Evolutionary conservation across 2,329 filamentous ascomycete genomes (phyloP).

Genomic region (Neofusicoccum kwambonambiense): DNA sequence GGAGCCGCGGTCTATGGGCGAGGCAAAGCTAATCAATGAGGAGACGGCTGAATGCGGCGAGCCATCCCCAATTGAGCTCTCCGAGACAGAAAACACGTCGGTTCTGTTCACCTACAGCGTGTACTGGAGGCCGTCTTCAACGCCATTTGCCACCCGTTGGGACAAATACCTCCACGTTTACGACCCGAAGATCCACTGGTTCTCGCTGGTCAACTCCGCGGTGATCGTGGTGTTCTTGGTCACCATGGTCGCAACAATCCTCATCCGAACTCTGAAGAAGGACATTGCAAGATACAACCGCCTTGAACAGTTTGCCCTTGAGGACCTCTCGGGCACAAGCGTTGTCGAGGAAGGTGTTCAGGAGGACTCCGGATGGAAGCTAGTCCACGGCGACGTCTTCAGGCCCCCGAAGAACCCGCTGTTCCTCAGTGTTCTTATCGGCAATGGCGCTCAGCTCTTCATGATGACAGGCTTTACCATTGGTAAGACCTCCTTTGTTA

Average conservation of each 20-base stretch:
- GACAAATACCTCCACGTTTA: slow-evolving; percentile 98
- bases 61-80: slow-evolving; percentile 59
- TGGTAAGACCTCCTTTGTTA: slow-evolving; percentile 36
- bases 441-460: slow-evolving; percentile 93
- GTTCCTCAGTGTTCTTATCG: slow-evolving; percentile 80
- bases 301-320: slow-evolving; percentile 84
- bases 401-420: slow-evolving; percentile 80
- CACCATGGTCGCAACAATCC: slow-evolving; percentile 87
- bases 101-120: slow-evolving; percentile 92
- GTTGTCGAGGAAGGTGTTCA: slow-evolving; percentile 85
- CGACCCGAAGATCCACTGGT: slow-evolving; percentile 98
- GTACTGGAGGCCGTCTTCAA: slow-evolving; percentile 79
- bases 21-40: slow-evolving; percentile 53
- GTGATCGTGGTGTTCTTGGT: slow-evolving; percentile 92
- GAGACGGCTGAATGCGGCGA: slow-evolving; percentile 64
- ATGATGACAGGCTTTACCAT: slow-evolving; percentile 97
- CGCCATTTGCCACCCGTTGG: slow-evolving; percentile 95
- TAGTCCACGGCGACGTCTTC: slow-evolving; percentile 97
- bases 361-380: slow-evolving; percentile 97
- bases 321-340: slow-evolving; percentile 78
- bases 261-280: slow-evolving; percentile 84
- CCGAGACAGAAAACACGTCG: slow-evolving; percentile 60
- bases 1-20: slow-evolving; percentile 70
- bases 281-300: slow-evolving; percentile 97
- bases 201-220: slow-evolving; percentile 93